A percentile compares a stretch with the other conserved stretches of the same genome.
Conservation (phyloP, 441 rosid species). For the Syzygium malaccense region DNA sequence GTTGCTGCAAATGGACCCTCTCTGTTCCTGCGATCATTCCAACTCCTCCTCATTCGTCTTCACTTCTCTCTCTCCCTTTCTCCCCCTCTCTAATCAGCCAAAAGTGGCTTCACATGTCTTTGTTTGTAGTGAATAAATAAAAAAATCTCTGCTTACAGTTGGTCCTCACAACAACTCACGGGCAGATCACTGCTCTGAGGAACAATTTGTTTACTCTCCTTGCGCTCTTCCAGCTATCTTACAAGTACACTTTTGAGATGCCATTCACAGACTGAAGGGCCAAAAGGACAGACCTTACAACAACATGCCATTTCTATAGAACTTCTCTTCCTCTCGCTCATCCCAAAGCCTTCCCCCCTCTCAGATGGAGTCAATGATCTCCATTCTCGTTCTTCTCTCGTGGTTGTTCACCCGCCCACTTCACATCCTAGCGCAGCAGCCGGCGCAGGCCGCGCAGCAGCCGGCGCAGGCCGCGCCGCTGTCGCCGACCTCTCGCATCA, state of each 20-base stretch:
- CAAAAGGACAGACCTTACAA: not conserved
- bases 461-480: constrained; percentile 5
- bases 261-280: not conserved
- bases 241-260: not conserved
- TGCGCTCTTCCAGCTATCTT: not conserved
- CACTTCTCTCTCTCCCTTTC: too few relatives aligned
- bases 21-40: constrained; percentile 7
- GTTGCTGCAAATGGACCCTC: not conserved
- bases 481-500: constrained; percentile 32
- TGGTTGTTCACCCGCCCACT: constrained; percentile 1
- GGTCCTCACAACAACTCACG: constrained; percentile 49
- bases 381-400: constrained; percentile 19
- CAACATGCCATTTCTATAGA: constrained; percentile 9
- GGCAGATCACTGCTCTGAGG: constrained; percentile 21
- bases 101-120: constrained; percentile 71
- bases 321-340: constrained; percentile 15
- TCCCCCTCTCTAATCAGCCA: constrained; percentile 34
- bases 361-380: constrained; percentile 24
- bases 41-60: constrained; percentile 1
- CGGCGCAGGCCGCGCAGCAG: constrained; percentile 8
- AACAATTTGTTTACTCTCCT: not conserved
- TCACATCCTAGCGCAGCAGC: not conserved
- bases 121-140: constrained; percentile 53
- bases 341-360: constrained; percentile 11
- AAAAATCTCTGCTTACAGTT: constrained; percentile 20